Conservation (phyloP, 2,329 filamentous ascomycete species). For the Fusarium hostae region DNA sequence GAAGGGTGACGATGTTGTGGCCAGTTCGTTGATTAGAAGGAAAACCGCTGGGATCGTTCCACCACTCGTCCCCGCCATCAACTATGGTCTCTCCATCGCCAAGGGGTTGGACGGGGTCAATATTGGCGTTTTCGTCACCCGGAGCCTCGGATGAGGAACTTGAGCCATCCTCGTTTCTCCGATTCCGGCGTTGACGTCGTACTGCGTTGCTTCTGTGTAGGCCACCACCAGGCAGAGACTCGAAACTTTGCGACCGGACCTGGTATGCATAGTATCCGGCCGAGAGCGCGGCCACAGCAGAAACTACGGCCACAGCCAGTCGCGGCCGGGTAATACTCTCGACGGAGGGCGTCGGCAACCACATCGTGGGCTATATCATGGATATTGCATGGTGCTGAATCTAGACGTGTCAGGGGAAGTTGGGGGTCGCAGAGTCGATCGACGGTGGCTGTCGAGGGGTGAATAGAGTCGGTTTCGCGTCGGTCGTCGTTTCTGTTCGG, state of each 20-base stretch:
- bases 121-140: slow-evolving; percentile 58
- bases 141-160: slow-evolving; percentile 55
- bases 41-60: slow-evolving; percentile 56
- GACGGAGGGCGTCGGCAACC: slow-evolving; percentile 60
- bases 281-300: slow-evolving; percentile 66
- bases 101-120: slow-evolving; percentile 44
- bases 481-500: not conserved
- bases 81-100: slow-evolving; percentile 54
- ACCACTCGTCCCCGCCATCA: slow-evolving; percentile 63
- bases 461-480: not conserved
- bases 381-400: slow-evolving; percentile 48
- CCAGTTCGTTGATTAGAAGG: slow-evolving; percentile 65
- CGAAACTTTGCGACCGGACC: slow-evolving; percentile 43
- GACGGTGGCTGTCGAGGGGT: not conserved
- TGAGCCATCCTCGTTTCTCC: slow-evolving; percentile 53
- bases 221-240: slow-evolving; percentile 46
- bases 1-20: slow-evolving; percentile 83
- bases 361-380: slow-evolving; percentile 55
- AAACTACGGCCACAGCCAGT: slow-evolving; percentile 65
- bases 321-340: slow-evolving; percentile 66
- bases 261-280: slow-evolving; percentile 69
- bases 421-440: not conserved
- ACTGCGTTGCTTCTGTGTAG: slow-evolving; percentile 76
- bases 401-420: slow-evolving; percentile 15
- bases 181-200: slow-evolving; percentile 59